Evolutionary conservation across 2,329 filamentous ascomycete genomes (phyloP).

Genomic region (Botrytis fragariae): DNA sequence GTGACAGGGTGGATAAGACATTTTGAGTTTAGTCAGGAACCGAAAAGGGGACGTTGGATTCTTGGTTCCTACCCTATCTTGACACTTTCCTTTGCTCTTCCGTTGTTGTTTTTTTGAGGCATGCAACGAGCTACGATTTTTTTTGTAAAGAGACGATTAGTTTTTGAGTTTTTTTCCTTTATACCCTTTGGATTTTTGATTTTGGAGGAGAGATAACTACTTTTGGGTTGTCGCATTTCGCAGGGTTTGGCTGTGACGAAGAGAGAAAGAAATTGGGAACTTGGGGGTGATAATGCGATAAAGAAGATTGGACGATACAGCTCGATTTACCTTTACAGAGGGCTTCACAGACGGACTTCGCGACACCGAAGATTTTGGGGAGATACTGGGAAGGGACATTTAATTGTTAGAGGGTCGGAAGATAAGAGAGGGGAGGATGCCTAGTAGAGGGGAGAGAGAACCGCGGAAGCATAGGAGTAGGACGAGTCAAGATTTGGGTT

Average conservation of each 20-base stretch:
- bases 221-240: neutral
- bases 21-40: conserved; percentile 5
- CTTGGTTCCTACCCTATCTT: neutral
- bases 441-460: conserved; percentile 10
- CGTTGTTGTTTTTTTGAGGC: neutral
- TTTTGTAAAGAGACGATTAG: neutral
- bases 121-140: conserved; percentile 2
- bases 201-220: neutral
- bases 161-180: neutral
- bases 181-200: neutral
- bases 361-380: neutral
- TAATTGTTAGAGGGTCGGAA: neutral
- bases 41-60: conserved; percentile 14
- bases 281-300: conserved; percentile 16
- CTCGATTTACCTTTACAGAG: neutral
- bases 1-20: neutral
- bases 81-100: neutral
- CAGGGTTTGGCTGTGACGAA: neutral
- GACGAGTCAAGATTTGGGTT: conserved; percentile 13
- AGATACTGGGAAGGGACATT: neutral
- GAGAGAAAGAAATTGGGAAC: neutral
- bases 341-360: neutral
- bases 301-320: neutral
- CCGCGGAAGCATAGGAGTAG: conserved; percentile 10
- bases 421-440: conserved; percentile 10